phyloP scores from a whole-genome alignment of 1,284 basidiomycete species.

The Trametes hirsuta region DNA sequence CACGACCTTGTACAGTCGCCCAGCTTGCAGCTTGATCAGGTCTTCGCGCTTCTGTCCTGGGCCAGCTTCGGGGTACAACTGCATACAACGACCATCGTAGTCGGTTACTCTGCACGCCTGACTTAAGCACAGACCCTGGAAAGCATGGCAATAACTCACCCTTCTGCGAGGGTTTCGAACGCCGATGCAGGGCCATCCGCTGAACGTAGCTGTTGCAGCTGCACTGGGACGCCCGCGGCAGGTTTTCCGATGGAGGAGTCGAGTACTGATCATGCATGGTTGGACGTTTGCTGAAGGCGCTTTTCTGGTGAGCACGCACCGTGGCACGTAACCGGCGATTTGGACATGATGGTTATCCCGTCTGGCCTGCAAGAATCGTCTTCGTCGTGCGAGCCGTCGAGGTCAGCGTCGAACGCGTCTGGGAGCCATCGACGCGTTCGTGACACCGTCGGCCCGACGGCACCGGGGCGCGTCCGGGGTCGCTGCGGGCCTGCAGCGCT shows the following conservation, averaged over 20 bases:
- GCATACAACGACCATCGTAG: conserved; percentile 78
- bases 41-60: conserved; percentile 35
- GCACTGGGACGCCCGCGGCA: conserved; percentile 67
- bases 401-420: not conserved
- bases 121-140: not conserved
- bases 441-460: conserved; percentile 16
- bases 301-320: conserved; percentile 46
- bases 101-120: conserved; percentile 69
- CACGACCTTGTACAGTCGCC: conserved; percentile 80
- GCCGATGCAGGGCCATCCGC: conserved; percentile 37
- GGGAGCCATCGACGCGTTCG: not conserved
- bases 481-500: conserved; percentile 12
- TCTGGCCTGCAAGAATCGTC: not conserved
- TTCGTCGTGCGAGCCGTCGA: not conserved
- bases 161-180: conserved; percentile 59
- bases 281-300: not conserved
- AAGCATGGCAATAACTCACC: conserved; percentile 45
- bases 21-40: conserved; percentile 43
- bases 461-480: conserved; percentile 17
- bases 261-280: conserved; percentile 59
- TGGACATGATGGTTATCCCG: conserved; percentile 46
- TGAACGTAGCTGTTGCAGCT: conserved; percentile 51
- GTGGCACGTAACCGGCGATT: conserved; percentile 90
- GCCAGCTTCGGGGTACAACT: conserved; percentile 60
- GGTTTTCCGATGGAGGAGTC: conserved; percentile 86